Percentiles rank a stretch among this genome's conserved stretches.
Conservation (phyloP, 805 yeast genomes). For the Saturnispora zaruensis region DNA sequence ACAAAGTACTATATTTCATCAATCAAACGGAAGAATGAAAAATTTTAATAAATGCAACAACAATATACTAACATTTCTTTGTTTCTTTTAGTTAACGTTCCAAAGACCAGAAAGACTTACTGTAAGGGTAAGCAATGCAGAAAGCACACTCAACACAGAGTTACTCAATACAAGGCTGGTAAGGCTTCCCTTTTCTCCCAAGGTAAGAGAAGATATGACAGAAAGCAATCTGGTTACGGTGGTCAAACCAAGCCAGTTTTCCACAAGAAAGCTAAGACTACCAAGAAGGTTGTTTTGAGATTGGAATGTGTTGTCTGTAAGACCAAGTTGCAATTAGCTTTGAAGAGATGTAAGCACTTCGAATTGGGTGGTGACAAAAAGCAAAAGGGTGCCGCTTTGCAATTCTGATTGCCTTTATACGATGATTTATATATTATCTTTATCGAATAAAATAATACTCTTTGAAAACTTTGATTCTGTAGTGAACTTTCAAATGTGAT, state of each 20-base stretch:
- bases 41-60: too few relatives aligned
- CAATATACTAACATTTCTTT: constrained; percentile 12
- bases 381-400: constrained; percentile 99
- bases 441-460: constrained; percentile 1
- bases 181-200: constrained; percentile 98
- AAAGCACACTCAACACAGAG: constrained; percentile 99
- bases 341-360: constrained; percentile 99
- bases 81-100: constrained; percentile 83
- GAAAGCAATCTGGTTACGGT: constrained; percentile 99
- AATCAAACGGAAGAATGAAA: too few relatives aligned
- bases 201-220: constrained; percentile 99
- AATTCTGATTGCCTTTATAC: constrained; percentile 57
- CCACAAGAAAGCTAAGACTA: constrained; percentile 99
- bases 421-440: constrained; percentile 2
- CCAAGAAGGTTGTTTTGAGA: constrained; percentile 99
- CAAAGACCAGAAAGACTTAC: constrained; percentile 99
- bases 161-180: constrained; percentile 99
- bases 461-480: not conserved
- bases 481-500: not conserved
- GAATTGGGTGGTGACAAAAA: constrained; percentile 99
- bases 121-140: constrained; percentile 99
- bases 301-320: constrained; percentile 98
- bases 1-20: too few relatives aligned
- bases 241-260: constrained; percentile 99
- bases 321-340: constrained; percentile 95